Evolutionary conservation across 495 filamentous ascomycete species (phyloP).

Genomic region (Aspergillus mulundensis): DNA sequence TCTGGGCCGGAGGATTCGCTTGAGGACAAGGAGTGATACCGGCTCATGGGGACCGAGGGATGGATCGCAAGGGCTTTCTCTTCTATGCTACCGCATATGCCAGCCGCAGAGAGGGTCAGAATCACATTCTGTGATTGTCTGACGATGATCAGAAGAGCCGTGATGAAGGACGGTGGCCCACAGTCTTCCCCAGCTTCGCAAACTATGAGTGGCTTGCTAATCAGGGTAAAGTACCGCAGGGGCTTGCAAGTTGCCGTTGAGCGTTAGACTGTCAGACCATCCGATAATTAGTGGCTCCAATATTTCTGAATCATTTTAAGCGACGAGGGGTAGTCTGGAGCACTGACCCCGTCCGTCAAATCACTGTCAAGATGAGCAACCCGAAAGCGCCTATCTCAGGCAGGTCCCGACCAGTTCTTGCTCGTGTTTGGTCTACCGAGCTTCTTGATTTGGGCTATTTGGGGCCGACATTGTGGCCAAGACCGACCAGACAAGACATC

Average conservation of each 20-base stretch:
- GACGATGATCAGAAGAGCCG: neutral
- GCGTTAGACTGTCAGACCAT: slow-evolving; percentile 14
- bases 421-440: neutral
- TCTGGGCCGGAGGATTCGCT: neutral
- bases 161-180: neutral
- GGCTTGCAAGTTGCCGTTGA: neutral
- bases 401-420: neutral
- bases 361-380: neutral
- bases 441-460: neutral
- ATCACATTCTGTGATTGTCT: neutral
- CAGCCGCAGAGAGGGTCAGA: neutral
- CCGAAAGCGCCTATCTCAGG: neutral
- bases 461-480: neutral
- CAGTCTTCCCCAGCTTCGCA: neutral
- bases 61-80: neutral
- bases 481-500: neutral
- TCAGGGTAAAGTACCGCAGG: neutral
- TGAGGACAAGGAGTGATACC: neutral
- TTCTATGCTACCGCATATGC: neutral
- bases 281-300: slow-evolving; percentile 4
- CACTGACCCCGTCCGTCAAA: neutral
- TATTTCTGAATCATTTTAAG: neutral
- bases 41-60: neutral
- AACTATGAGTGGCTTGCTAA: neutral
- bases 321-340: slow-evolving; percentile 8